Percentiles rank a stretch among this genome's conserved stretches.
phyloP scores from a whole-genome alignment of 139 green algal genomes.

The Closterium sp. region DNA sequence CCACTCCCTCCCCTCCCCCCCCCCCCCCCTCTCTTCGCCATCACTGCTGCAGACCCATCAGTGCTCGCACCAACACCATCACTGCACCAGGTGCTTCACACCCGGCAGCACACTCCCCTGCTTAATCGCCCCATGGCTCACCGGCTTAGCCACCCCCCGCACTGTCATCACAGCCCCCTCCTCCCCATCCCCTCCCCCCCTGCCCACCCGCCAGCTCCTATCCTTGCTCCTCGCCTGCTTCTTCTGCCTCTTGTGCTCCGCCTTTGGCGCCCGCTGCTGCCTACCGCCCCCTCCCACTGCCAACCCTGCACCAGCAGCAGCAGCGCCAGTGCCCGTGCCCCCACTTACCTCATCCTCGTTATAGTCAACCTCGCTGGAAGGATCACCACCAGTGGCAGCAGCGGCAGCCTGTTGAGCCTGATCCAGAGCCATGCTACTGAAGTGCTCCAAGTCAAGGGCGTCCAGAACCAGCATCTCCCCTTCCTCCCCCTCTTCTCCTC shows the following conservation, averaged over 20 bases:
- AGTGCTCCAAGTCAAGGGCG: slow-evolving; percentile 21
- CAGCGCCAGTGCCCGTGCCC: background rate
- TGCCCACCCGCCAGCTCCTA: slow-evolving; percentile 11
- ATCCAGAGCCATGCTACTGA: background rate
- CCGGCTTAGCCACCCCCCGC: slow-evolving; percentile 3
- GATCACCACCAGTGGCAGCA: background rate
- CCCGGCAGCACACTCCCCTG: slow-evolving; percentile 15
- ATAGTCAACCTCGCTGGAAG: background rate
- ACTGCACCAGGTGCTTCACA: background rate
- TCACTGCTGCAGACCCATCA: background rate
- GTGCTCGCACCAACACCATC: background rate
- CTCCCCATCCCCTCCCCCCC: slow-evolving; percentile 31
- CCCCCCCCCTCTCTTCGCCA: slow-evolving; percentile 4
- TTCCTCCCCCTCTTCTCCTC: slow-evolving; percentile 14
- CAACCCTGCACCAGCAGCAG: background rate
- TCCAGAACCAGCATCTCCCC: slow-evolving; percentile 1
- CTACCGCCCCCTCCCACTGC: background rate
- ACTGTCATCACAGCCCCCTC: slow-evolving; percentile 38
- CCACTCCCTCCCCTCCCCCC: slow-evolving; percentile 15
- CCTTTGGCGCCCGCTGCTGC: slow-evolving; percentile 12
- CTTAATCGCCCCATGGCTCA: slow-evolving; percentile 36
- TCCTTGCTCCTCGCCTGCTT: slow-evolving; percentile 30
- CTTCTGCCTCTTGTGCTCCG: slow-evolving; percentile 47
- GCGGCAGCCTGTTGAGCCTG: background rate
- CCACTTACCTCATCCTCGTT: background rate